A percentile compares a stretch with the other conserved stretches of the same genome.
These are phyloP conservation scores for Sporisorium sorghi DNA, from an alignment of 1,284 basidiomycete species.

Conservation along the genomic window DNA sequence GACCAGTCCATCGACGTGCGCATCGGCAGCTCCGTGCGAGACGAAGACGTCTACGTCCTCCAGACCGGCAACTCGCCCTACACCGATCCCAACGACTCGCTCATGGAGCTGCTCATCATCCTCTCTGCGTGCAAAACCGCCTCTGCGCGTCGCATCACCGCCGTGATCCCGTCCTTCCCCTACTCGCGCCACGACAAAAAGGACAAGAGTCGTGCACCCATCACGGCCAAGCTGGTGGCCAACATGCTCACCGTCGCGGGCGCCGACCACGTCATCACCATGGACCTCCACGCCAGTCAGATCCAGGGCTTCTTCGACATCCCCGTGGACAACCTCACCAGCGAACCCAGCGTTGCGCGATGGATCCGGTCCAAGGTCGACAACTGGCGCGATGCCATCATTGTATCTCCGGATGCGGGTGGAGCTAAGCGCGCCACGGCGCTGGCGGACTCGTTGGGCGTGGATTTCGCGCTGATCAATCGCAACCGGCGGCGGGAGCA, in stretches of 20 bases:
- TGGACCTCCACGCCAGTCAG: conserved; percentile 97
- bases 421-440: conserved; percentile 96
- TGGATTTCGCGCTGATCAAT: conserved; percentile 97
- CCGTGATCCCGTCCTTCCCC: conserved; percentile 97
- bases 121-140: conserved; percentile 96
- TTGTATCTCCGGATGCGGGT: conserved; percentile 96
- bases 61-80: conserved; percentile 66
- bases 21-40: conserved; percentile 86
- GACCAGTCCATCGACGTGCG: conserved; percentile 79
- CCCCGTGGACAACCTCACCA: conserved; percentile 85
- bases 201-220: conserved; percentile 94
- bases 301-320: conserved; percentile 99
- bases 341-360: conserved; percentile 62
- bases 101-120: conserved; percentile 81
- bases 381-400: conserved; percentile 88
- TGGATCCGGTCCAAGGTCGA: conserved; percentile 86
- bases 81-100: conserved; percentile 66
- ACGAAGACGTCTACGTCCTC: conserved; percentile 75
- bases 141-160: conserved; percentile 94
- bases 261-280: conserved; percentile 98
- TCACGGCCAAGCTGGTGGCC: conserved; percentile 97
- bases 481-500: conserved; percentile 75
- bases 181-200: conserved; percentile 98
- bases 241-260: conserved; percentile 97
- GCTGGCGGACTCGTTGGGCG: conserved; percentile 92